Base-by-base conservation (phyloP, 2,329 filamentous ascomycete genomes). In the Penicillium sp. region DNA sequence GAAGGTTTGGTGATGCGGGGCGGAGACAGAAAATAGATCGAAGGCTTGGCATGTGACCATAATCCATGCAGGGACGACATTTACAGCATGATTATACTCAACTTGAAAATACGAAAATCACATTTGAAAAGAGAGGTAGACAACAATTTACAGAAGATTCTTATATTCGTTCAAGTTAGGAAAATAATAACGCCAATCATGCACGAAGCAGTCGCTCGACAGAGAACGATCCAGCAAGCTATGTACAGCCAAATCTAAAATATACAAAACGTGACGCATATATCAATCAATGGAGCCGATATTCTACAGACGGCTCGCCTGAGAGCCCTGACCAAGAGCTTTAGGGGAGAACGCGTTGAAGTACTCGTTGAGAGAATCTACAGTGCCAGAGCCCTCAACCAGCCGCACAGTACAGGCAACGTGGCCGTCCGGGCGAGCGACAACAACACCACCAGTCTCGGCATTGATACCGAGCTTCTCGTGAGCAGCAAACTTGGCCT, bases 391-490 rank as follows among this genome's bases (percentile, higher is more conserved):
- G 0, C 92, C 93, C 74, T 94, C 89, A 1, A 85, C 87, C 22
- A 97, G 78, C 66, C 82, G 82, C 11, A 90, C 85, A 4, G 92
- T 89, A 61, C 91, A 83, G 22, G 89, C 91, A 31, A 96, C 89
- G 73, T 96, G 95, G 7, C 92, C 92, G 74, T 96, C 92, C 0
- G 93, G 92, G 46, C 92, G 81, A 7, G 96, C 90, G 10, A 96
- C 89, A 1, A 96, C 88, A 2, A 96, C 85, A 57, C 89, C 92
- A 11, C 92, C 92, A 61, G 80, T 83, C 61, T 90, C 86, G 69
- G 89, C 81, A 63, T 89, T 84, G 27, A 96, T 74, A 0, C 93
- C 93, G 82, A 96, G 89, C 82, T 96, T 96, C 43, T 88, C 87
- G 75, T 97, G 93, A 5, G 91, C 91, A 2, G 90, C 83, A 5